Evolutionary conservation across 2,329 filamentous ascomycete species (phyloP).

Genomic region (Bisporella sp.): DNA sequence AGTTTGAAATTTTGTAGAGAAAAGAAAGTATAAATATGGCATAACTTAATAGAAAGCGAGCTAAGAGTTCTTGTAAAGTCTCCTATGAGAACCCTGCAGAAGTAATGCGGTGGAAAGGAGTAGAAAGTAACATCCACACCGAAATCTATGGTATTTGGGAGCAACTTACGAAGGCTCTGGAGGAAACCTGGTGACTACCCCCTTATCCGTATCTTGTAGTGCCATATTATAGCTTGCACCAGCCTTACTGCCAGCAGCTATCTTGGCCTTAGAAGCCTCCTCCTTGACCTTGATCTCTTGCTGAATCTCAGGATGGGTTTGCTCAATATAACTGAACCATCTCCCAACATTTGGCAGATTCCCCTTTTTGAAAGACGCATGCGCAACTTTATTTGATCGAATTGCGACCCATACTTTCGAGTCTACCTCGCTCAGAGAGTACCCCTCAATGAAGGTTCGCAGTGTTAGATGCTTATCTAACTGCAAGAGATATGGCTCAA

Average conservation of each 20-base stretch:
- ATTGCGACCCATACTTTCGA: conserved; percentile 77
- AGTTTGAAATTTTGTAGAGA: background rate
- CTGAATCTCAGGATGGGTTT: conserved; percentile 70
- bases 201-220: conserved; percentile 76
- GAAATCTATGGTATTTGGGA: no score
- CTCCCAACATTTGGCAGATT: conserved; percentile 69
- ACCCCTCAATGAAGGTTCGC: conserved; percentile 79
- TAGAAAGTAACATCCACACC: no score
- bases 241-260: conserved; percentile 62
- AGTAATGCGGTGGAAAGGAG: no score
- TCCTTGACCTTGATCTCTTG: conserved; percentile 63
- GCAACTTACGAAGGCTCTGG: conserved; percentile 77
- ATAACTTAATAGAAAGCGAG: no score
- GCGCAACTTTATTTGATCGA: conserved; percentile 76
- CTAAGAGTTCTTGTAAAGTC: no score
- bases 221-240: conserved; percentile 87
- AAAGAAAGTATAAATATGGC: no score
- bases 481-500: conserved; percentile 66
- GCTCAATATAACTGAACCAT: conserved; percentile 85
- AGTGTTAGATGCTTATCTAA: conserved; percentile 85
- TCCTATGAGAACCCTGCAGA: no score
- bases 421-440: conserved; percentile 70
- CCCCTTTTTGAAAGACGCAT: conserved; percentile 70
- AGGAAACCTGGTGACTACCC: conserved; percentile 86
- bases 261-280: conserved; percentile 62